phyloP scores from a whole-genome alignment of 2,329 filamentous ascomycete species.

The Calonectria pseudoreteaudii region DNA sequence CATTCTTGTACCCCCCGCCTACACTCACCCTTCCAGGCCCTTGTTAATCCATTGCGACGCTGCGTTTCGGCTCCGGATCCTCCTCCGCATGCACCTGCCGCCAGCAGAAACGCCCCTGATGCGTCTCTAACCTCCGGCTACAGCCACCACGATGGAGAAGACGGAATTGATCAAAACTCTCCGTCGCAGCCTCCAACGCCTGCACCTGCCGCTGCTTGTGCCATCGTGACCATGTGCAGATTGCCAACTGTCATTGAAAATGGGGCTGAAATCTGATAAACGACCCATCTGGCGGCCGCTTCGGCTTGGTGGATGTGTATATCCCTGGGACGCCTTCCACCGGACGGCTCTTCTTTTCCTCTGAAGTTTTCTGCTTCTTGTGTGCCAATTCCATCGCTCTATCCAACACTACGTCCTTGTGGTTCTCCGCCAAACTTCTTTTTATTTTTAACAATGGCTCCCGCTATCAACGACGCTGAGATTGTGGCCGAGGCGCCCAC shows the following conservation, averaged over 20 bases:
- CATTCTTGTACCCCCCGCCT: constrained; percentile 15
- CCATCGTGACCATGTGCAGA: constrained; percentile 7
- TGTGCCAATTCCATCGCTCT: neutral
- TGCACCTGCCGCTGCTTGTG: constrained; percentile 24
- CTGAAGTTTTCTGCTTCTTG: neutral
- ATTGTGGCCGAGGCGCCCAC: constrained; percentile 45
- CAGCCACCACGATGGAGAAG: constrained; percentile 22
- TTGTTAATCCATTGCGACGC: neutral
- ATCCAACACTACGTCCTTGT: neutral
- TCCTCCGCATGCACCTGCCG: constrained; percentile 17
- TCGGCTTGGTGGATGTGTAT: constrained; percentile 10
- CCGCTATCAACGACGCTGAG: constrained; percentile 45
- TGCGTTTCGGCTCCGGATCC: neutral
- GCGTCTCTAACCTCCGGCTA: constrained; percentile 21
- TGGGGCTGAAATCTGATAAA: neutral
- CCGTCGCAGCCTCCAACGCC: constrained; percentile 25
- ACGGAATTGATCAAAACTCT: neutral
- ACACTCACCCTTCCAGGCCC: neutral
- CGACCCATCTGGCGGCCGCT: neutral
- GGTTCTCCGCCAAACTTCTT: neutral
- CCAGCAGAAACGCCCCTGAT: neutral
- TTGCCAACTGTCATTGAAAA: constrained; percentile 1
- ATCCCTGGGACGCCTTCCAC: constrained; percentile 2
- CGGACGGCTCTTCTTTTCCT: neutral
- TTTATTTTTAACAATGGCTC: constrained; percentile 35